Base-by-base conservation (phyloP, 2,329 filamentous ascomycete species). In the Aspergillus aculeatinus region DNA sequence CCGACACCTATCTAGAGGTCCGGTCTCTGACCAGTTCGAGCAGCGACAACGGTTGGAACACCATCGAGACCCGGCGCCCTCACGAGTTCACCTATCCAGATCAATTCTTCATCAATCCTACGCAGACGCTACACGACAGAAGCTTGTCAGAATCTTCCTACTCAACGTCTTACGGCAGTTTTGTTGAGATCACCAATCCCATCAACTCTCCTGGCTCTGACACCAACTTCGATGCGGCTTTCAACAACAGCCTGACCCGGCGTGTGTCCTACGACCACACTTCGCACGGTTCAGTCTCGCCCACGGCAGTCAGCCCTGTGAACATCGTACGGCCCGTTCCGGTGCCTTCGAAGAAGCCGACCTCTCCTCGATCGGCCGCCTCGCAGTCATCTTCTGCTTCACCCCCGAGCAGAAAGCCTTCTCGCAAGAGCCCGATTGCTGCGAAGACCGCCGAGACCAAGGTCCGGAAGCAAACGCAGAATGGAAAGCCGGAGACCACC, bases 141-240 rank as follows among this genome's bases (percentile, higher is more conserved):
- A 93, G 89, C 57, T 88, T 89, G 69, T 96, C 93, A 4, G 91
- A 96, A 70, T 95, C 92, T 2, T 95, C 90, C 1, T 85, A 88
- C 66, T 88, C 90, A 1, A 89, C 81, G 74, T 91, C 79, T 75
- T 92, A 83, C 80, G 87, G 83, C 64, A 95, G 91, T 78, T 96
- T 89, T 68, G 92, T 96, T 73, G 92, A 96, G 68, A 85, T 93
- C 76, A 84, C 88, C 23, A 89, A 89, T 72, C 89, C 89, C 0
- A 89, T 95, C 60, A 90, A 90, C 79, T 97, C 93, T 1, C 92
- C 92, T 16, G 83, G 87, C 61, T 96, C 91, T 0, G 91, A 96
- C 67, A 87, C 86, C 51, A 87, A 89, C 64, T 82, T 86, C 61
- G 89, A 92, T 61, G 82, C 81, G 42, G 74, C 79, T 31, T 80